Base-by-base conservation (phyloP, 495 filamentous ascomycete species). In the Daldinia caldariorum region DNA sequence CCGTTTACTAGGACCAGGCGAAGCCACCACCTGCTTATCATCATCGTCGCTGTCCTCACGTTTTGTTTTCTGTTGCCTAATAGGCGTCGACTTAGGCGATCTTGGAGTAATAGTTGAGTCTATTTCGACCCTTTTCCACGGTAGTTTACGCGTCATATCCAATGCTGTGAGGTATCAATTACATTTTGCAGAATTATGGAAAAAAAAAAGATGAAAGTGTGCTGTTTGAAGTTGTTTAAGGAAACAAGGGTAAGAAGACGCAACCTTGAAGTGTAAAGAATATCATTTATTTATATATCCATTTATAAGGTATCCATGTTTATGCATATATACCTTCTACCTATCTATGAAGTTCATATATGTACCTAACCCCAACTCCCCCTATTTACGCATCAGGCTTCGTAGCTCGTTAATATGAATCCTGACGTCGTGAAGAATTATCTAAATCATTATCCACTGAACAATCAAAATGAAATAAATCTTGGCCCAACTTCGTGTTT, bases 111-210 rank as follows among this genome's bases (percentile, higher is more conserved):
- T 38, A 0, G 29, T 18, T 6, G 34, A 34, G 49, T 49, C 37
- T 38, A 3, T 13, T 29, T 60, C 67, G 32, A 31, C 32, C 9
- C 49, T 58, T 16, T 75, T 71, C 75, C 75, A 75, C 13, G 75
- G 75, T 13, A 77, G 41, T 38, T 69, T 63, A 58, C 75, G 75
- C 6, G 75, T 64, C 75, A 77, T 77, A 9, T 56, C 39, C 38
- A 26, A 34, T 22, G 22, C 32, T 32, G 7, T 1, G 16, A 35
- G 26, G 13, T 16, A 26, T 51, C 16, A 31, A 31, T 58, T 37
- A 18, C 53, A 65, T 65, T 32, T 41, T 29, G 8, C 0, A 41
- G 10, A n/a, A 32, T 43, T 34, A 45, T 59, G 37, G 8, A 10
- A 10, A 31, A n/a, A 10, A 10, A 31, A 18, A 41, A 18, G n/a